Evolutionary conservation across 129 eudicot genomes (phyloP).

Genomic region (Helianthus tuberosus): DNA sequence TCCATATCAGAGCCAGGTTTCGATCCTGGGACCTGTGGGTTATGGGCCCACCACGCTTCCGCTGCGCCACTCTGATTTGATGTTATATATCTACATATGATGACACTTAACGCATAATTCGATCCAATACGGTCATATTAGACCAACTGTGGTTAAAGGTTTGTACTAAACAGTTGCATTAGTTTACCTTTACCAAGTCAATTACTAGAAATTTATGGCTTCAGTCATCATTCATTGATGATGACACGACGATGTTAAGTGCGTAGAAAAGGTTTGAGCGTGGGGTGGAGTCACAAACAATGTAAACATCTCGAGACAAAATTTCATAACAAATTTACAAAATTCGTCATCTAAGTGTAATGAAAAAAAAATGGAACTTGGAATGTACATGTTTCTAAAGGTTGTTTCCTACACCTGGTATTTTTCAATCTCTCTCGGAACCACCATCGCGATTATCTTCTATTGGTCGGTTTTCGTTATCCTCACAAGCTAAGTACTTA

Average conservation of each 20-base stretch:
- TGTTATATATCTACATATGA: no score
- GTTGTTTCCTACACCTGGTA: conserved; percentile 28
- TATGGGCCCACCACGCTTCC: conserved; percentile 99
- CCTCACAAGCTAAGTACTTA: conserved; percentile 41
- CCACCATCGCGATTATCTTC: conserved; percentile 15
- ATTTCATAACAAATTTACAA: conserved; percentile 21
- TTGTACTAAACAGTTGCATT: no score
- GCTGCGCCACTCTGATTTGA: conserved; percentile 99
- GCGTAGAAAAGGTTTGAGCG: not conserved
- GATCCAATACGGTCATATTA: no score
- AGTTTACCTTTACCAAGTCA: no score
- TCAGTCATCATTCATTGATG: no score
- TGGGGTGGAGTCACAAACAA: conserved; percentile 1
- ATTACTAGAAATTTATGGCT: no score
- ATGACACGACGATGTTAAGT: not conserved
- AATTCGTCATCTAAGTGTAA: conserved; percentile 30
- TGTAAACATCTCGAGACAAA: conserved; percentile 17
- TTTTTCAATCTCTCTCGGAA: conserved; percentile 31
- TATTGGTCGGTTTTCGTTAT: conserved; percentile 17
- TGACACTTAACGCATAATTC: no score
- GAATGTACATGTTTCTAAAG: conserved; percentile 29
- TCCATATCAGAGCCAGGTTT: conserved; percentile 98
- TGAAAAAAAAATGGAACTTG: conserved; percentile 20
- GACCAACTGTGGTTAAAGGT: no score
- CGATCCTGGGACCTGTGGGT: conserved; percentile 99